Base-by-base conservation (phyloP, 1,284 basidiomycete genomes). In the Irpex sp. region DNA sequence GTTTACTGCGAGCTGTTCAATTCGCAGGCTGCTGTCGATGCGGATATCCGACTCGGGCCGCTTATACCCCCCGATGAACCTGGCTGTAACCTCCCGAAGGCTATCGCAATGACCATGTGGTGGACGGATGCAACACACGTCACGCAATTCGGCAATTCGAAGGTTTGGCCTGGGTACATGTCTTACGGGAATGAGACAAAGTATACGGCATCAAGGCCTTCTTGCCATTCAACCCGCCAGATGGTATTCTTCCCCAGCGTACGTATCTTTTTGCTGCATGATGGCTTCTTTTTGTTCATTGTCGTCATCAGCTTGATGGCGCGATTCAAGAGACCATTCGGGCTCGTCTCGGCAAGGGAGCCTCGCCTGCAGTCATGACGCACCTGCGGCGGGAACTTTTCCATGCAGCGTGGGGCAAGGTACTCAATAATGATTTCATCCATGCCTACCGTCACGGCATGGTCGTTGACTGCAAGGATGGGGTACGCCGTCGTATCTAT, bases 241-340 rank as follows among this genome's bases (percentile, higher is more conserved):
- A 42, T 83, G 0, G 82, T 78, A 2, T 82, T 80, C 65, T 75
- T 85, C 1, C 81, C 81, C 1, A 32, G 32, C 32, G 32, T 32
- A 32, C 32, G 32, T 32, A 32, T 32, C 32, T 32, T 32, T 32
- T 32, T 32, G 32, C 32, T 32, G 32, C 32, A 32, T 32, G 32
- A 4, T 32, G 32, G 32, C 32, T 32, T 32, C 32, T 32, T 32
- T 32, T 32, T 32, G 32, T 5, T 32, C 32, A 32, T 32, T 32
- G 32, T 32, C 32, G 32, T 32, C 32, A 32, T 32, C 32, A 32
- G 32, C 32, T 32, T 32, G 32, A 54, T 20, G 49, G 15, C n/a
- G 49, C n/a, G 15, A 32, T 82, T 80, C 65, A 18, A 56, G 18
- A n/a, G n/a, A n/a, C n/a, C n/a, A n/a, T n/a, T n/a, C n/a, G n/a